Evolutionary conservation across 768 basidiomycete genomes (phyloP).

Genomic region (Phaeolepiota aurea): DNA sequence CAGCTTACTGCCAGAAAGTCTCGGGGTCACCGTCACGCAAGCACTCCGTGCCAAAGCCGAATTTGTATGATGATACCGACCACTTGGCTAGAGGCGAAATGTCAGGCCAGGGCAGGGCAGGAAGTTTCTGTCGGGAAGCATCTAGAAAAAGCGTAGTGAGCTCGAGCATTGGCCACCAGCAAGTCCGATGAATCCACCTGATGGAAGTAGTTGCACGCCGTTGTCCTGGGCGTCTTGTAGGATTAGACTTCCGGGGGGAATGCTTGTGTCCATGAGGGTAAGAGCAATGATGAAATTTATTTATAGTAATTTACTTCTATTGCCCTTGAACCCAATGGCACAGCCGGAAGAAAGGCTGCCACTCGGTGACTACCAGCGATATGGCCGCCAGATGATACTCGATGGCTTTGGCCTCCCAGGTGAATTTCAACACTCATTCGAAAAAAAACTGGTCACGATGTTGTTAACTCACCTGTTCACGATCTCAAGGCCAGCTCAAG

Average conservation of each 20-base stretch:
- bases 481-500: conserved; percentile 67
- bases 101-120: conserved; percentile 64
- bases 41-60: conserved; percentile 93
- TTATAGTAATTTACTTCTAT: background rate
- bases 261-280: background rate
- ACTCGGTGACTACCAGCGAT: conserved; percentile 73
- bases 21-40: conserved; percentile 81
- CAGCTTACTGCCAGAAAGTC: conserved; percentile 95
- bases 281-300: background rate
- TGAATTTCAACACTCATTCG: conserved; percentile 17
- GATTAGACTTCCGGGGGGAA: conserved; percentile 7
- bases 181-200: too few species aligned
- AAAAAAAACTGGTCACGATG: background rate
- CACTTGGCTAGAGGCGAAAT: conserved; percentile 87
- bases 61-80: conserved; percentile 96
- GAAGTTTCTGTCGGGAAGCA: conserved; percentile 26
- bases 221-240: conserved; percentile 18
- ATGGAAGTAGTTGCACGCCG: conserved; percentile 24
- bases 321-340: background rate
- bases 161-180: too few species aligned
- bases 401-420: conserved; percentile 84
- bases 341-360: conserved; percentile 18
- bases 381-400: conserved; percentile 96
- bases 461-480: conserved; percentile 7
- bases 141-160: conserved; percentile 5